Evolutionary conservation across 164 flowering plant genomes (phyloP).

Genomic region (Nymphaea thermarum): DNA sequence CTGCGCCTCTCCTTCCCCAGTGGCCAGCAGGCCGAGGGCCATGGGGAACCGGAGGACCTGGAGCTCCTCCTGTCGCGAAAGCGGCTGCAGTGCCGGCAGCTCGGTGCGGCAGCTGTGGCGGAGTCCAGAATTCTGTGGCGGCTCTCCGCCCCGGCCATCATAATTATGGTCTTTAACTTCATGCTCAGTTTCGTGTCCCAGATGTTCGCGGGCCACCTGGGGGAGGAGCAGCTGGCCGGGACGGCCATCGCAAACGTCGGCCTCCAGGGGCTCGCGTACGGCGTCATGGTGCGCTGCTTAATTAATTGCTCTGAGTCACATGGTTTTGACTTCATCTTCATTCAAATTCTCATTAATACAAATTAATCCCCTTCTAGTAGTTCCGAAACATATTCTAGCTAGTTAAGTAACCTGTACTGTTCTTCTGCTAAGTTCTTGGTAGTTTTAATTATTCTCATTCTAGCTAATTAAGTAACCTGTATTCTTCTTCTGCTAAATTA

Average conservation of each 20-base stretch:
- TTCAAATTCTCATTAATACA: too few relatives aligned
- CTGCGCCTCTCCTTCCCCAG: neutral
- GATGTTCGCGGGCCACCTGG: constrained; percentile 55
- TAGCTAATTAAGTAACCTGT: too few relatives aligned
- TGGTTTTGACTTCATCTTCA: neutral
- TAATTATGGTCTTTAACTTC: constrained; percentile 48
- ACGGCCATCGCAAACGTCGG: constrained; percentile 70
- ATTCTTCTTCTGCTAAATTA: too few relatives aligned
- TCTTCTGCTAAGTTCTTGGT: too few relatives aligned
- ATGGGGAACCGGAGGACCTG: constrained; percentile 4
- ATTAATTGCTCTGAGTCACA: neutral
- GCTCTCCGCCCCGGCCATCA: constrained; percentile 44
- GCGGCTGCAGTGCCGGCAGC: constrained; percentile 21
- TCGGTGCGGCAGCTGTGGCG: constrained; percentile 37
- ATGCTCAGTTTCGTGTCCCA: constrained; percentile 60
- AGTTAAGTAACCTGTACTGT: too few relatives aligned
- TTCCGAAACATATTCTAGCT: too few relatives aligned
- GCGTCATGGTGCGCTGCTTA: constrained; percentile 41
- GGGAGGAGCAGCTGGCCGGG: constrained; percentile 61
- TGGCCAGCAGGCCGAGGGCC: neutral
- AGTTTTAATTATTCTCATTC: too few relatives aligned
- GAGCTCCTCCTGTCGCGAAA: constrained; percentile 34
- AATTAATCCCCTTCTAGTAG: too few relatives aligned
- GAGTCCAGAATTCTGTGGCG: constrained; percentile 59
- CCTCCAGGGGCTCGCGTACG: constrained; percentile 77